Evolutionary conservation across 2,329 filamentous ascomycete genomes (phyloP).

Genomic region (Sarocladiaceae sp.): DNA sequence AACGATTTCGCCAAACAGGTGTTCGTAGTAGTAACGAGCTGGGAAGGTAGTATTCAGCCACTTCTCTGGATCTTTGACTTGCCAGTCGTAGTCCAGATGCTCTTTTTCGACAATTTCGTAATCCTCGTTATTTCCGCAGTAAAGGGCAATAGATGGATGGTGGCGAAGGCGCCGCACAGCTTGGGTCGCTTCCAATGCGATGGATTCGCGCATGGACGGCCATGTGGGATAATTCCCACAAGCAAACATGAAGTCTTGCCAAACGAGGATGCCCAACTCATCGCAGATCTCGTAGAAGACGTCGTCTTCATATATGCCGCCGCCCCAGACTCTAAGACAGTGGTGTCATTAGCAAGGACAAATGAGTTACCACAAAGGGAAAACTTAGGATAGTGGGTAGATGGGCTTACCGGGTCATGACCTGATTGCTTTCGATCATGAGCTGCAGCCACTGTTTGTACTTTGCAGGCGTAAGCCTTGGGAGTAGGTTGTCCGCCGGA

Average conservation of each 20-base stretch:
- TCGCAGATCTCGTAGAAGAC: constrained; percentile 62
- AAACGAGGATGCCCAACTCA: constrained; percentile 59
- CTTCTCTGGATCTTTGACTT: constrained; percentile 67
- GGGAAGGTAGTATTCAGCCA: constrained; percentile 74
- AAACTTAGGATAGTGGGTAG: constrained; percentile 36
- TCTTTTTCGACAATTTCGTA: constrained; percentile 68
- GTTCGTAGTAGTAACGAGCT: constrained; percentile 71
- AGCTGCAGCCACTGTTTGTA: constrained; percentile 66
- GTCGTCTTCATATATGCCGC: constrained; percentile 49
- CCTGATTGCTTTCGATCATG: constrained; percentile 63
- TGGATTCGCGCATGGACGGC: constrained; percentile 48
- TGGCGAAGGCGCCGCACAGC: constrained; percentile 52
- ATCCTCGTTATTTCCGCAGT: constrained; percentile 73
- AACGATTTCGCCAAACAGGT: constrained; percentile 62
- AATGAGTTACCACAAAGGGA: neutral
- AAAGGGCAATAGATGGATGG: constrained; percentile 65
- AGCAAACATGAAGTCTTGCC: constrained; percentile 67
- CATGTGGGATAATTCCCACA: constrained; percentile 59
- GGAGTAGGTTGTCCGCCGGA: constrained; percentile 70
- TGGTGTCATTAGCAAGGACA: neutral
- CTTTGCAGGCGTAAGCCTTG: constrained; percentile 53
- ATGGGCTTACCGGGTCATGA: constrained; percentile 72
- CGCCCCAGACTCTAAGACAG: constrained; percentile 9
- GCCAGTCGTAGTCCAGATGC: constrained; percentile 62
- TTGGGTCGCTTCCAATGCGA: constrained; percentile 52